Evolutionary conservation across 169 alveolate species (phyloP).

Genomic region (Eimeria brunetti): DNA sequence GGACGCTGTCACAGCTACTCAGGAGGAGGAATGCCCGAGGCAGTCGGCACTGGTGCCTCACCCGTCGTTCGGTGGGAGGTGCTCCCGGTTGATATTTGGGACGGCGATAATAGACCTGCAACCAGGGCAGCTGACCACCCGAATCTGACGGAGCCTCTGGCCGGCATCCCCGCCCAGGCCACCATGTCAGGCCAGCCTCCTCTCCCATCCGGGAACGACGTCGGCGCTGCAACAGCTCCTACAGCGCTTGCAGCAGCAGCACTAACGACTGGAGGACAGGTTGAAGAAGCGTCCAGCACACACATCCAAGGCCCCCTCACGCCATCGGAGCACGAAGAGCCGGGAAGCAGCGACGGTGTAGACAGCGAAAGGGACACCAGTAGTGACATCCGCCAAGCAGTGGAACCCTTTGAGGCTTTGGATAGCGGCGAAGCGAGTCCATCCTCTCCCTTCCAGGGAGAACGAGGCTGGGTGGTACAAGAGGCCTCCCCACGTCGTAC

Average conservation of each 20-base stretch:
- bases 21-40: not conserved
- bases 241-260: not conserved
- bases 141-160: not conserved
- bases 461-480: conserved; percentile 14
- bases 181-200: not conserved
- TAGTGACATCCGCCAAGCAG: not conserved
- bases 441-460: not conserved
- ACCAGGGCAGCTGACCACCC: not conserved
- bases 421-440: not conserved
- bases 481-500: not conserved
- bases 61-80: conserved; percentile 30
- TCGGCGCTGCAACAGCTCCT: not conserved
- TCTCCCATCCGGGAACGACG: not conserved
- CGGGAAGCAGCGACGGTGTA: not conserved
- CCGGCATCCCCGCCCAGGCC: conserved; percentile 23
- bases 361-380: not conserved
- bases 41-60: not conserved
- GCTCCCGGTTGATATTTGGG: conserved; percentile 9
- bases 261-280: not conserved
- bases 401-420: not conserved
- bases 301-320: not conserved
- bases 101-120: not conserved
- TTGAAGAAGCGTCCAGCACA: too few relatives aligned
- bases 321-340: not conserved
- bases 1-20: not conserved